Conservation (phyloP, 169 alveolate species). For the Eimeria sp. region DNA sequence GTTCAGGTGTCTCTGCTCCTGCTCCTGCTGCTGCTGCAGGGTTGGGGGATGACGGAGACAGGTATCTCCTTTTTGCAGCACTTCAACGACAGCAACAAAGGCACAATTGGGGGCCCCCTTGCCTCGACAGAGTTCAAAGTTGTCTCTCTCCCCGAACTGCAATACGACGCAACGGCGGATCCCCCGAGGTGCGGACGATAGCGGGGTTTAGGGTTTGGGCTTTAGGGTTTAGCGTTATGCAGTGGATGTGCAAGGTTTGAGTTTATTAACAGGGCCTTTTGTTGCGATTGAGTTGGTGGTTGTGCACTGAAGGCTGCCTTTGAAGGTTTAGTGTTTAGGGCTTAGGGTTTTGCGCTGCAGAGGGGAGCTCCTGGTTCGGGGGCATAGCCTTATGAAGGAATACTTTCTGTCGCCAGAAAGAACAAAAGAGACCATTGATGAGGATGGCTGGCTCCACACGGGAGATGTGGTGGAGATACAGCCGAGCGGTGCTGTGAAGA, state of each 20-base stretch:
- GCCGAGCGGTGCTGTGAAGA: slow-evolving; percentile 91
- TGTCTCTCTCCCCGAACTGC: slow-evolving; percentile 91
- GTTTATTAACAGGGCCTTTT: background rate
- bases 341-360: slow-evolving; percentile 78
- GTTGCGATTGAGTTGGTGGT: slow-evolving; percentile 88
- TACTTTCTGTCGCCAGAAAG: slow-evolving; percentile 83
- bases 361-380: slow-evolving; percentile 91
- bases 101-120: slow-evolving; percentile 92
- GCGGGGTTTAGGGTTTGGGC: slow-evolving; percentile 15
- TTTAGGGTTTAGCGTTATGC: background rate
- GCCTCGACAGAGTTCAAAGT: slow-evolving; percentile 90
- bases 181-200: slow-evolving; percentile 82
- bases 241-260: background rate
- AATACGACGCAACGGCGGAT: slow-evolving; percentile 83
- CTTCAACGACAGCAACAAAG: slow-evolving; percentile 78
- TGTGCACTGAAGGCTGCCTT: background rate
- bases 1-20: background rate
- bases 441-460: slow-evolving; percentile 95
- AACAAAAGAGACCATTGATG: slow-evolving; percentile 91
- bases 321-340: background rate
- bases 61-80: slow-evolving; percentile 88
- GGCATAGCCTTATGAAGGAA: slow-evolving; percentile 82
- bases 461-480: slow-evolving; percentile 94
- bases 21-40: slow-evolving; percentile 69
- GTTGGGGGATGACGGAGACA: slow-evolving; percentile 91